phyloP scores from a whole-genome alignment of 306 rosid genomes.

The Prunus mume region DNA sequence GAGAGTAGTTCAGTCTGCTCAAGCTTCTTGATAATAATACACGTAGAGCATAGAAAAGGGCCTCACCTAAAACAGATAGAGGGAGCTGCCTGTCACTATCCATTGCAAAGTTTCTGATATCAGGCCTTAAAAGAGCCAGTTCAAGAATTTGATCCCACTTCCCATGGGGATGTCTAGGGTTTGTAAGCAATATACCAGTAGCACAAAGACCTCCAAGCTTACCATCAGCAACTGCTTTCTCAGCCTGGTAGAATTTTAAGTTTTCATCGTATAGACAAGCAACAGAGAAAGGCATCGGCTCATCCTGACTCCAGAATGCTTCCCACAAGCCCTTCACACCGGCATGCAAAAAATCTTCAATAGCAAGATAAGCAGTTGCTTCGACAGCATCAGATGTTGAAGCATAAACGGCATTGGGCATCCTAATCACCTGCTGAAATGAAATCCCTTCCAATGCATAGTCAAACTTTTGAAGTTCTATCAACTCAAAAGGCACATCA shows the following conservation, averaged over 20 bases:
- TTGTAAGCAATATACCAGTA: slow-evolving; percentile 73
- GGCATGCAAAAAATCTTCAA: slow-evolving; percentile 95
- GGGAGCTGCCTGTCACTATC: slow-evolving; percentile 61
- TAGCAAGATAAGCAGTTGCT: slow-evolving; percentile 86
- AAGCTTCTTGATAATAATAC: slow-evolving; percentile 80
- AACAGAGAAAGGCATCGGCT: slow-evolving; percentile 88
- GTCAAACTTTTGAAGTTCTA: slow-evolving; percentile 94
- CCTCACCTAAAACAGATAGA: slow-evolving; percentile 69
- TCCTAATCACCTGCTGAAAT: slow-evolving; percentile 92
- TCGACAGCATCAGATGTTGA: slow-evolving; percentile 83
- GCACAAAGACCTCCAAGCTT: slow-evolving; percentile 84
- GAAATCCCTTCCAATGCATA: slow-evolving; percentile 95
- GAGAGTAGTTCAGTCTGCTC: slow-evolving; percentile 63
- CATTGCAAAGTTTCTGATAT: slow-evolving; percentile 52
- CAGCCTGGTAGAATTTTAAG: slow-evolving; percentile 87
- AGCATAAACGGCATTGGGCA: slow-evolving; percentile 82
- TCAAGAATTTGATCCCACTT: slow-evolving; percentile 92
- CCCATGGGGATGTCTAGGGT: slow-evolving; percentile 85
- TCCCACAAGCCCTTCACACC: slow-evolving; percentile 93
- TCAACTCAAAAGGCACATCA: slow-evolving; percentile 88
- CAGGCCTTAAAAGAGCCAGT: slow-evolving; percentile 77
- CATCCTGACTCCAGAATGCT: slow-evolving; percentile 92
- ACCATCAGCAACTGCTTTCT: slow-evolving; percentile 80
- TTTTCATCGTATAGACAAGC: slow-evolving; percentile 68
- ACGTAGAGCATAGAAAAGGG: slow-evolving; percentile 78